Conservation (phyloP, 345 rosid species). For the Rhodomyrtus tomentosa region DNA sequence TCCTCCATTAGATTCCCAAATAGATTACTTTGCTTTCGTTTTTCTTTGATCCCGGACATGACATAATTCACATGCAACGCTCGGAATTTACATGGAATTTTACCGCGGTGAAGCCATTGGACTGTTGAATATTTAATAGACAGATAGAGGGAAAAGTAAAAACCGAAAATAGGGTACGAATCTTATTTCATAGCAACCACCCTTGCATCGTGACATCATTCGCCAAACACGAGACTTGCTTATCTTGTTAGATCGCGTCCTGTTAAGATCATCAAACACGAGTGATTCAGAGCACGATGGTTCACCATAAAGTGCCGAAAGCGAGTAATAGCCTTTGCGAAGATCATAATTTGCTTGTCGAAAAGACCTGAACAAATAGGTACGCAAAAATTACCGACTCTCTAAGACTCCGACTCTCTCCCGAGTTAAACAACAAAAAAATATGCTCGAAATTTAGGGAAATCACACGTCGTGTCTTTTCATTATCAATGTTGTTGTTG, state of each 20-base stretch:
- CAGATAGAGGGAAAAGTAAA: too few species aligned
- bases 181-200: neutral
- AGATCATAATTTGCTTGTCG: neutral
- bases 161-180: neutral
- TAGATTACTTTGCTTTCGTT: neutral
- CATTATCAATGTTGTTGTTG: neutral
- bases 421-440: too few species aligned
- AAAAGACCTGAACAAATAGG: neutral
- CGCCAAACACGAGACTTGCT: neutral
- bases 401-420: neutral
- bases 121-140: too few species aligned
- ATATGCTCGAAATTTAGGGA: neutral
- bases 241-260: neutral
- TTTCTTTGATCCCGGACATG: neutral
- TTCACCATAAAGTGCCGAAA: neutral
- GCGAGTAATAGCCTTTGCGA: neutral
- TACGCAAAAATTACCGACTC: neutral
- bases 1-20: neutral
- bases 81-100: too few species aligned
- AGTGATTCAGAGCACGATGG: neutral
- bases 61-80: too few species aligned
- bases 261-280: neutral
- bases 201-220: neutral
- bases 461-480: neutral
- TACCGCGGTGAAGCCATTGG: too few species aligned